Evolutionary conservation across 306 rosid genomes (phyloP).

Genomic region (Hippophae tibetana): DNA sequence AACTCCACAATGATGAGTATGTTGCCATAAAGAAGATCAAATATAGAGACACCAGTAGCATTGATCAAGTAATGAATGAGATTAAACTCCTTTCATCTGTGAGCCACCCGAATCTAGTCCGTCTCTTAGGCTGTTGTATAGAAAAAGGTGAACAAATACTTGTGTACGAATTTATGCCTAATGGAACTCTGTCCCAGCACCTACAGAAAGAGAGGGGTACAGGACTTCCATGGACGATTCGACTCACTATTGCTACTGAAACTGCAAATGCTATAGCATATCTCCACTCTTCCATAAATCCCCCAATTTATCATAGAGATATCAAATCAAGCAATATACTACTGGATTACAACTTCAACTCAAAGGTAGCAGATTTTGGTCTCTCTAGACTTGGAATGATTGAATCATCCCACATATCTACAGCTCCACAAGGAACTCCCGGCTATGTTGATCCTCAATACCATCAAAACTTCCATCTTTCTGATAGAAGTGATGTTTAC

Average conservation of each 20-base stretch:
- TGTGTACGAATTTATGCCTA: conserved; percentile 82
- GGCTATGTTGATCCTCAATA: conserved; percentile 98
- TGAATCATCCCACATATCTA: conserved; percentile 80
- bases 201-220: conserved; percentile 59
- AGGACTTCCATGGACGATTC: conserved; percentile 79
- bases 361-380: conserved; percentile 96
- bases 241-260: conserved; percentile 83
- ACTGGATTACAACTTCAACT: conserved; percentile 63
- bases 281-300: conserved; percentile 77
- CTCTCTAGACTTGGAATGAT: conserved; percentile 89
- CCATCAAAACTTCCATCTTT: conserved; percentile 91
- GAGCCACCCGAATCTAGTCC: conserved; percentile 89
- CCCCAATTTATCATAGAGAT: conserved; percentile 95
- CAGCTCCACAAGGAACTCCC: conserved; percentile 98
- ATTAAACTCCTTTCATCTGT: conserved; percentile 88
- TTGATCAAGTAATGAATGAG: conserved; percentile 94
- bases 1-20: conserved; percentile 60
- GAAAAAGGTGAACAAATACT: conserved; percentile 89
- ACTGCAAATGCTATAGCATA: conserved; percentile 85
- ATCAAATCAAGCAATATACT: conserved; percentile 89
- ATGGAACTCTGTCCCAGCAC: conserved; percentile 85
- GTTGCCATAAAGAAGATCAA: conserved; percentile 85
- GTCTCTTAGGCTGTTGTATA: conserved; percentile 89
- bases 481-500: conserved; percentile 93
- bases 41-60: conserved; percentile 65